Conservation (phyloP, 2,329 filamentous ascomycete species). For the Ilyonectria destructans region DNA sequence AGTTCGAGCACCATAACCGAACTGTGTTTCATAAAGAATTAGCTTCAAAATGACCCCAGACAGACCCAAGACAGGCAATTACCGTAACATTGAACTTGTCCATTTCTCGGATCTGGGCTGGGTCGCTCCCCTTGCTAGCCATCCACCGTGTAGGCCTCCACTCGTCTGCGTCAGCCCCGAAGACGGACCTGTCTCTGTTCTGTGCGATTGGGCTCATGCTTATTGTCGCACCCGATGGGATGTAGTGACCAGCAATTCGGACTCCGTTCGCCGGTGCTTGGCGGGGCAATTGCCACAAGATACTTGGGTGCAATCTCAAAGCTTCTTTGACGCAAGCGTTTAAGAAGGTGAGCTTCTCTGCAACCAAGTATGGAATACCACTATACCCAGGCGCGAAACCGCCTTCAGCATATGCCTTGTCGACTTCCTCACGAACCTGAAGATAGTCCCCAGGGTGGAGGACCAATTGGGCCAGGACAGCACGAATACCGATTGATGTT, state of each 20-base stretch:
- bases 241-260: neutral
- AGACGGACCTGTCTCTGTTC: neutral
- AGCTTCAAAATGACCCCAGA: neutral
- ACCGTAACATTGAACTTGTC: constrained; percentile 6
- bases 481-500: neutral
- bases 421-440: neutral
- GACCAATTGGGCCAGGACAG: neutral
- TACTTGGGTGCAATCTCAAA: constrained; percentile 1
- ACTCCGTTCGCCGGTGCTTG: neutral
- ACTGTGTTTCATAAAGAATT: neutral
- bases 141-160: neutral
- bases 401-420: neutral
- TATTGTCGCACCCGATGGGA: neutral
- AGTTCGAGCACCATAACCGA: neutral
- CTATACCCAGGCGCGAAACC: neutral
- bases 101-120: neutral
- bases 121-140: neutral
- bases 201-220: constrained; percentile 2
- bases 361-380: neutral
- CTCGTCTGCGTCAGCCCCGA: neutral
- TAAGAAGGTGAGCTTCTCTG: neutral
- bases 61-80: neutral
- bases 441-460: neutral
- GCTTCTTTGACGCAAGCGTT: constrained; percentile 2
- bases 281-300: neutral